Conservation (phyloP, 345 rosid species). For the Populus deltoides region DNA sequence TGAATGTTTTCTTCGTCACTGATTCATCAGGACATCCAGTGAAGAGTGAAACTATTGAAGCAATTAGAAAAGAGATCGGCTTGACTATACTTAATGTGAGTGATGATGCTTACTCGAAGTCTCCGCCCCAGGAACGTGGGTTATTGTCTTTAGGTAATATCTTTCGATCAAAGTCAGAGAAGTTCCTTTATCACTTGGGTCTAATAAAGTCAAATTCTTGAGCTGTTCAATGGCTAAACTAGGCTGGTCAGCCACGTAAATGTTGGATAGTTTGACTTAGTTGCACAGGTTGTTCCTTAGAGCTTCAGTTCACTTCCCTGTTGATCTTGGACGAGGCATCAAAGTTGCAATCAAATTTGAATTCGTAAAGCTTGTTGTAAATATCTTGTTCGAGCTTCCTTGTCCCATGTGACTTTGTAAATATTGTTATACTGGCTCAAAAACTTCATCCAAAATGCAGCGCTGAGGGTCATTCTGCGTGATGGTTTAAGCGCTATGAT, state of each 20-base stretch:
- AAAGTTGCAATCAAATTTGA: slow-evolving; percentile 8
- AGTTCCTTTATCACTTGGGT: slow-evolving; percentile 68
- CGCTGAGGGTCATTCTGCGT: neutral
- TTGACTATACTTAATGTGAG: slow-evolving; percentile 56
- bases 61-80: slow-evolving; percentile 79
- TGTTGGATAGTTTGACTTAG: slow-evolving; percentile 20
- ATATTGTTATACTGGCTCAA: neutral
- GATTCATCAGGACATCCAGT: slow-evolving; percentile 76
- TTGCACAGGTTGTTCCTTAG: neutral
- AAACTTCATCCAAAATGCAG: neutral
- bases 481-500: neutral
- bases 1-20: slow-evolving; percentile 70
- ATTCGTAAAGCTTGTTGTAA: slow-evolving; percentile 31
- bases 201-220: slow-evolving; percentile 53
- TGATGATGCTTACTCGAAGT: slow-evolving; percentile 41
- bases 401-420: slow-evolving; percentile 10
- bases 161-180: slow-evolving; percentile 69
- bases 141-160: slow-evolving; percentile 63
- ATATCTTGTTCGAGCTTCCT: slow-evolving; percentile 11
- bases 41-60: slow-evolving; percentile 65
- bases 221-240: slow-evolving; percentile 20
- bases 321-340: slow-evolving; percentile 21
- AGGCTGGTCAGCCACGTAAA: slow-evolving; percentile 11
- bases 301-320: slow-evolving; percentile 23
- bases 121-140: slow-evolving; percentile 43